phyloP scores from a whole-genome alignment of 148 eudicot genomes.

The Silene latifolia region DNA sequence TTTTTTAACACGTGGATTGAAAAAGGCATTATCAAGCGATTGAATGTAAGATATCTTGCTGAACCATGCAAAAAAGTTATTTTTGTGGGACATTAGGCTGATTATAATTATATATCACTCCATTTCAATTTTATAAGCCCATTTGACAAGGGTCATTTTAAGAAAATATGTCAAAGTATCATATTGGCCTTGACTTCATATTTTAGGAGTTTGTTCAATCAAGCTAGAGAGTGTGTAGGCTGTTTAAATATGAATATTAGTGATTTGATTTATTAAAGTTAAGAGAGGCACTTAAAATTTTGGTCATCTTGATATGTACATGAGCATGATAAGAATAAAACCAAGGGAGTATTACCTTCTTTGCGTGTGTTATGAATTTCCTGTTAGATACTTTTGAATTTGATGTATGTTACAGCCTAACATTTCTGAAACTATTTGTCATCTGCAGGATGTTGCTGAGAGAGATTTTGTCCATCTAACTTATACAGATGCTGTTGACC shows the following conservation, averaged over 20 bases:
- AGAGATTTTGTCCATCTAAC: slow-evolving; percentile 83
- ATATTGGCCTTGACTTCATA: no score
- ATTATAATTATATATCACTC: no score
- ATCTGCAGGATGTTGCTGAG: slow-evolving; percentile 79
- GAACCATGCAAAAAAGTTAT: slow-evolving; percentile 4
- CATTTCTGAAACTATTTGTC: slow-evolving; percentile 9
- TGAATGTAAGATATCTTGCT: slow-evolving; percentile 53
- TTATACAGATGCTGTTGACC: slow-evolving; percentile 90
- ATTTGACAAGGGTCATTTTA: no score
- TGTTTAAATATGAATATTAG: no score
- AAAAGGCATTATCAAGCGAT: slow-evolving; percentile 79
- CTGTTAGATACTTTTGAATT: neutral
- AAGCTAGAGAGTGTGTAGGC: no score
- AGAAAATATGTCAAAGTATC: no score
- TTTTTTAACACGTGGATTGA: slow-evolving; percentile 96
- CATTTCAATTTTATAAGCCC: no score
- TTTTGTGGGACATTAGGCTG: neutral
- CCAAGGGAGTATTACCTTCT: neutral
- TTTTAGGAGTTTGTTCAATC: no score
- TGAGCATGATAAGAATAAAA: no score
- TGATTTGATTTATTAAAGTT: no score
- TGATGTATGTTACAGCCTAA: slow-evolving; percentile 1
- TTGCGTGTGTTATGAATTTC: neutral
- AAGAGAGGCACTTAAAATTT: no score
- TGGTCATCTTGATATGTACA: no score